Base-by-base conservation (phyloP, 352 stramenopile genomes). In the Phytophthora brassicae region DNA sequence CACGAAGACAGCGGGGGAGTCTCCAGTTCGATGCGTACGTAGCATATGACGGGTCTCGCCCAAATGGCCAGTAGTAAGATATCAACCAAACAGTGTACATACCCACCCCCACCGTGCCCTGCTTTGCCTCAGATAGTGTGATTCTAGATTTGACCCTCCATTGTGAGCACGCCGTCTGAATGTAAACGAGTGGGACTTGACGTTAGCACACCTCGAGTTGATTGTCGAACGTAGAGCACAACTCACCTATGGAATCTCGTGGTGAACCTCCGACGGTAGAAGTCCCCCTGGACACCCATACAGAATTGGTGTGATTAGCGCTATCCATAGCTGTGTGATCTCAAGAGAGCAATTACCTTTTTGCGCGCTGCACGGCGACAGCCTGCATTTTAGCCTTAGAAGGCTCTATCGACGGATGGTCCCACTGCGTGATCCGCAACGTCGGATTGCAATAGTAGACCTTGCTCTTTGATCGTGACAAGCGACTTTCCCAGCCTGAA, bases 361-460 rank as follows among this genome's bases (percentile, higher is more conserved):
- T 77, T 20, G 65, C 29, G 20, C 69, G 80, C 35, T 86, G 75
- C 3, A 66, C 74, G 38, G 73, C 69, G 28, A 66, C 68, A 33
- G 67, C 75, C 31, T 83, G 70, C 49, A 86, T 89, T 50, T 88
- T 89, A 3, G 59, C 69, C 45, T 81, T 88, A n/a, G 75, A 60
- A 19, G 77, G 64, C 42, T 90, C 81, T 16, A 88, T 66, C 0
- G 77, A 88, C 13, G 87, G 87, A 17, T 85, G 85, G n/a, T 94
- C 81, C 87, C 87, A 96, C 52, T 94, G 82, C 16, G 87, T 94
- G 20, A 93, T 68, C 29, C 81, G 74, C 28, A 92, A 44, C 14
- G 61, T 65, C 17, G 86, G 81, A 55, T 96, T 93, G 68, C 79
- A 92, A 51, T 90, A 96, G 73, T 96, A 96, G 31, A 82, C 74